Evolutionary conservation across 2,329 filamentous ascomycete genomes (phyloP), one percentile per base, ranked within the genome.

Genomic region (Monilinia fructicola): DNA sequence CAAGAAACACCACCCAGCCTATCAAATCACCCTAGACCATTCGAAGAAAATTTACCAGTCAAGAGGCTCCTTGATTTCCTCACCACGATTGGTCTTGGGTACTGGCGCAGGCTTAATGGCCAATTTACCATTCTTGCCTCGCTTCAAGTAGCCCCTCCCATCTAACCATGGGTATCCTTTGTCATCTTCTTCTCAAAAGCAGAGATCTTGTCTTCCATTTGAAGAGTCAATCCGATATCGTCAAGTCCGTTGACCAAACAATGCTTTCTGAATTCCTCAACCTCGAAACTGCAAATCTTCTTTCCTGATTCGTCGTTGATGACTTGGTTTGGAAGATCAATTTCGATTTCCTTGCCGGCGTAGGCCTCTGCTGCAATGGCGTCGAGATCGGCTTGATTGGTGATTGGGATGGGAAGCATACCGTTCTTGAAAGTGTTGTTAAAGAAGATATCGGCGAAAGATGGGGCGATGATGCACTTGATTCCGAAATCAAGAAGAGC

Each of bases 341-440:
- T 85, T 80, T 97, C 93, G 70, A 98, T 81, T 78, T 97, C 93
- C 67, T 85, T 85, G 68, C 92, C 92, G 3, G 91, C 90, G 50
- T 84, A 84, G 44, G 92, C 93, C 78, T 95, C 91, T 35, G 65
- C 65, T 35, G 65, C 65, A 54, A 67, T 67, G 23, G 65, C 60
- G 12, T 67, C 60, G 18, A 67, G 60, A 50, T 67, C 60, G 53
- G 44, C 54, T 23, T 56, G n/a, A 54, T 67, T 67, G 60, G 84
- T 81, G 76, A 98, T 90, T 67, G 84, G 80, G 69, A 98, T 87
- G 58, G 94, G 93, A 70, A 98, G 83, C 95, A 98, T 98, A 81
- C 94, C 94, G 82, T 99, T 99, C 85, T 99, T 98, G 86, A 97
- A 98, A n/a, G 91, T 95, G 84, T 99, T 99, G 87, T 97, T 97